phyloP scores from a whole-genome alignment of 2,329 filamentous ascomycete genomes.

The Volutella citrinella region DNA sequence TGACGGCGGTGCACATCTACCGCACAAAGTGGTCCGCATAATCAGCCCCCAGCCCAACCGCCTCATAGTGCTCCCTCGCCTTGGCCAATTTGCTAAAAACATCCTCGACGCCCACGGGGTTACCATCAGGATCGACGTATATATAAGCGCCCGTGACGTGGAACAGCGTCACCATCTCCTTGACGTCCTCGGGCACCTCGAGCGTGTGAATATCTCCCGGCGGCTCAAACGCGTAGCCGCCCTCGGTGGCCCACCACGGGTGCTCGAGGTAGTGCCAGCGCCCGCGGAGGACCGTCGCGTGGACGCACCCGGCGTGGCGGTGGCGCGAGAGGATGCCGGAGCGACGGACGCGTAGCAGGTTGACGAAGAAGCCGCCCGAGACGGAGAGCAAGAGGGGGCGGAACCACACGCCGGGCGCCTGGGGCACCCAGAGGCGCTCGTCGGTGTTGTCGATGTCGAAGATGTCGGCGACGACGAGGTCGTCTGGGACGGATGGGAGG shows the following conservation, averaged over 20 bases:
- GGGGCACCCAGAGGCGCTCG: constrained; percentile 30
- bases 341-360: constrained; percentile 28
- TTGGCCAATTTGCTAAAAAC: constrained; percentile 31
- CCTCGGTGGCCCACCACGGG: constrained; percentile 33
- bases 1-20: too few species aligned
- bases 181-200: constrained; percentile 30
- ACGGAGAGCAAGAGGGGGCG: constrained; percentile 28
- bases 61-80: constrained; percentile 30
- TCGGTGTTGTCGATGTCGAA: constrained; percentile 27
- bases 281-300: constrained; percentile 29
- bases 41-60: constrained; percentile 26
- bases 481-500: constrained; percentile 18
- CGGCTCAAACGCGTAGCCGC: constrained; percentile 32
- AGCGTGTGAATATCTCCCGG: constrained; percentile 34
- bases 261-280: constrained; percentile 36
- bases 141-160: constrained; percentile 34
- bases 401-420: constrained; percentile 29
- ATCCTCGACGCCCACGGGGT: constrained; percentile 29
- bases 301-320: constrained; percentile 30
- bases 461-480: constrained; percentile 22
- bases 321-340: constrained; percentile 32
- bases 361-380: constrained; percentile 31
- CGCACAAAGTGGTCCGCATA: constrained; percentile 26
- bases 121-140: constrained; percentile 31
- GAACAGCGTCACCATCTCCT: constrained; percentile 33